Conservation (phyloP, 2,329 filamentous ascomycete genomes). For the Ceratocystis papillata region DNA sequence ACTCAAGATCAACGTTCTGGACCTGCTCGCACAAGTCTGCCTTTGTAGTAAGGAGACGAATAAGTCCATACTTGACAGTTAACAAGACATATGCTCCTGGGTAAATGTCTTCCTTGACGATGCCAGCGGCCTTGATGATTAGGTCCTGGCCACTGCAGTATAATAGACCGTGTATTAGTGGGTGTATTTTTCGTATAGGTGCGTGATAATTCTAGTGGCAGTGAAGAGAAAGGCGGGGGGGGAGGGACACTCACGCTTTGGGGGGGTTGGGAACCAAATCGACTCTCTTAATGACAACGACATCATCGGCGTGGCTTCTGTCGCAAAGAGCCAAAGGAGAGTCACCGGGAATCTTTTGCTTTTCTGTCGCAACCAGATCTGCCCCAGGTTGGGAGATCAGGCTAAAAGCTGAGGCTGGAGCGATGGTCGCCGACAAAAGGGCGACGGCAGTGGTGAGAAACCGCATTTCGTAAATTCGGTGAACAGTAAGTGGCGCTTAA, state of each 20-base stretch:
- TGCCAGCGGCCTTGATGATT: conserved; percentile 66
- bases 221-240: conserved; percentile 24
- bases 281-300: conserved; percentile 66
- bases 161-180: background rate
- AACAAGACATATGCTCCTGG: conserved; percentile 72
- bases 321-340: conserved; percentile 75
- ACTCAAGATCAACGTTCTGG: conserved; percentile 75
- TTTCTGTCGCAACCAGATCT: conserved; percentile 28
- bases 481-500: background rate
- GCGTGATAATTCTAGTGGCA: too few relatives aligned
- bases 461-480: conserved; percentile 15
- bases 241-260: conserved; percentile 52
- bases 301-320: conserved; percentile 54
- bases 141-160: conserved; percentile 60
- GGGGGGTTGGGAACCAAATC: conserved; percentile 81
- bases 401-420: conserved; percentile 38
- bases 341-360: conserved; percentile 64
- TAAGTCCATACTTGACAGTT: conserved; percentile 87
- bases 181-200: background rate
- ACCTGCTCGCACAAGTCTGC: conserved; percentile 85
- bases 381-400: conserved; percentile 31
- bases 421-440: conserved; percentile 38
- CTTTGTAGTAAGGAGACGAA: conserved; percentile 70
- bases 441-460: conserved; percentile 35
- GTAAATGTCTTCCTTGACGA: conserved; percentile 59